phyloP scores from a whole-genome alignment of 345 rosid species.

The Lepidium didymum region DNA sequence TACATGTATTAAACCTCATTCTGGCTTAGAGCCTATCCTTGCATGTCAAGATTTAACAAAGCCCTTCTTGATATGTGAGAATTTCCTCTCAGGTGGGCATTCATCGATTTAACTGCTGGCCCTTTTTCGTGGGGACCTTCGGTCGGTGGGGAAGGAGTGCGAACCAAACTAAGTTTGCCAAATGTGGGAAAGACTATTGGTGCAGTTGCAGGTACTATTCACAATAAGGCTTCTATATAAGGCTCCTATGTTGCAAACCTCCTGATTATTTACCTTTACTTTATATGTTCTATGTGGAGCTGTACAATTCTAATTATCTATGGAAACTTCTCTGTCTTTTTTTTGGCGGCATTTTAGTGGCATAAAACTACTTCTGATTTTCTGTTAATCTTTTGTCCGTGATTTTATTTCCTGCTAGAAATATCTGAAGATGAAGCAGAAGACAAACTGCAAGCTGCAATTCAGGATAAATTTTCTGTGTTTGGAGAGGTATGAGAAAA shows the following conservation, averaged over 20 bases:
- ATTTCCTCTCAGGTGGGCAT: conserved; percentile 72
- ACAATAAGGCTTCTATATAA: background rate
- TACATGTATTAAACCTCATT: conserved; percentile 17
- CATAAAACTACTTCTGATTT: background rate
- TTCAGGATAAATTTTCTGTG: conserved; percentile 92
- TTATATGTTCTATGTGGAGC: background rate
- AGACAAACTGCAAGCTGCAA: conserved; percentile 86
- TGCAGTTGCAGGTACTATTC: conserved; percentile 74
- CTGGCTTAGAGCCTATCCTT: conserved; percentile 2
- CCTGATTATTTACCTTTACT: background rate
- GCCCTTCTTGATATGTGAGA: conserved; percentile 6
- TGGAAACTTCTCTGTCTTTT: background rate
- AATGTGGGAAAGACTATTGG: conserved; percentile 93
- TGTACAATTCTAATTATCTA: background rate
- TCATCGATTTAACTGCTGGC: conserved; percentile 88
- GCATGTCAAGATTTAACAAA: background rate
- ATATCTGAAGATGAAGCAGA: conserved; percentile 98
- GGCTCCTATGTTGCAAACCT: background rate
- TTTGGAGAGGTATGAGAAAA: conserved; percentile 79
- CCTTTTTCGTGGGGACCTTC: conserved; percentile 99
- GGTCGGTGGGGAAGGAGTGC: conserved; percentile 99
- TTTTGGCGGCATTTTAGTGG: background rate
- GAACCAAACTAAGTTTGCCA: conserved; percentile 81
- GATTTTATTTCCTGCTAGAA: conserved; percentile 45
- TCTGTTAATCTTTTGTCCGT: conserved; percentile 7